These are phyloP conservation scores for Linnemannia hyalina DNA, from an alignment of 192 early-diverging fungal genomes.

Conservation along the genomic window DNA sequence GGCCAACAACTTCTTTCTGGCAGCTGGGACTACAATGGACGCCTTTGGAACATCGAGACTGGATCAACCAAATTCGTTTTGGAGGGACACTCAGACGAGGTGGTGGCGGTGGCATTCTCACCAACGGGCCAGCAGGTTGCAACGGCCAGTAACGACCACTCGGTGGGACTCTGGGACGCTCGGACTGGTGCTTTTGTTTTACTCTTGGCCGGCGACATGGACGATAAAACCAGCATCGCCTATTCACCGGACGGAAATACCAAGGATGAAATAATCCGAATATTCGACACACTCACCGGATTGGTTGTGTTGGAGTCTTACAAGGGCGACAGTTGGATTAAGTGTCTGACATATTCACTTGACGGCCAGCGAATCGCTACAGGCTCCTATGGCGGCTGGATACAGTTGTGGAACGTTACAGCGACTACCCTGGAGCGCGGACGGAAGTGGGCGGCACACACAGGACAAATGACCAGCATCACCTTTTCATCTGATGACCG, in stretches of 20 bases:
- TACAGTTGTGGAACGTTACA: neutral
- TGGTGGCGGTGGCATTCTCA: too few species aligned
- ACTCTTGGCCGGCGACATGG: too few species aligned
- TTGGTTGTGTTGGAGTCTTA: too few species aligned
- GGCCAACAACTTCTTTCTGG: neutral
- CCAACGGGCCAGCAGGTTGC: too few species aligned
- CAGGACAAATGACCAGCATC: neutral
- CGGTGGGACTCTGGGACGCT: too few species aligned
- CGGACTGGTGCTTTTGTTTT: too few species aligned
- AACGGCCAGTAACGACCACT: too few species aligned
- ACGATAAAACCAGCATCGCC: too few species aligned
- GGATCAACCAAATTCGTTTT: neutral
- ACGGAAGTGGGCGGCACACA: neutral
- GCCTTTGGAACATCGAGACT: neutral
- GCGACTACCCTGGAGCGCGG: neutral
- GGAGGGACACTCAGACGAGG: neutral
- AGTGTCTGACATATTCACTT: neutral
- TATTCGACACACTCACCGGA: too few species aligned
- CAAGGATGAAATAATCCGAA: too few species aligned
- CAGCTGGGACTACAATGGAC: neutral
- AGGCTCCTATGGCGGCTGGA: neutral
- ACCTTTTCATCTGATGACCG: neutral
- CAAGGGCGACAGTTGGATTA: too few species aligned
- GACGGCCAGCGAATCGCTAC: neutral
- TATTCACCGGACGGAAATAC: too few species aligned